Evolutionary conservation across 345 rosid species (phyloP).

Genomic region (Leavenworthia alabamica): DNA sequence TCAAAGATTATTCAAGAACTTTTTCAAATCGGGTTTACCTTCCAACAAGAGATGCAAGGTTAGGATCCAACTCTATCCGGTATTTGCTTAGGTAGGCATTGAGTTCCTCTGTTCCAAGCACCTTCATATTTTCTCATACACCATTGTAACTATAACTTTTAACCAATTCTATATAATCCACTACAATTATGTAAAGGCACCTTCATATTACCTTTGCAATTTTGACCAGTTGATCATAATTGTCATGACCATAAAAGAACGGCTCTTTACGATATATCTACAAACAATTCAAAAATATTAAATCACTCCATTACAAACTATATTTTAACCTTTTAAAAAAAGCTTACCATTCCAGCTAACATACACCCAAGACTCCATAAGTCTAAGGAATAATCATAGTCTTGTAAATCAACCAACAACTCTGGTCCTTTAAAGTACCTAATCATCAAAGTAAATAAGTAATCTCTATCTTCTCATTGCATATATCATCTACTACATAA

Average conservation of each 20-base stretch:
- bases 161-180: no score
- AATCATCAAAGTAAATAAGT: no score
- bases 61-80: conserved; percentile 84
- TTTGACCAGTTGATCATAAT: conserved; percentile 94
- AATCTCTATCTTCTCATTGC: no score
- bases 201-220: conserved; percentile 82
- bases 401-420: conserved; percentile 96
- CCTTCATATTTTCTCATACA: conserved; percentile 34
- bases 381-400: conserved; percentile 94
- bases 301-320: neutral
- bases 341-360: conserved; percentile 95
- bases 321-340: neutral
- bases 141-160: neutral
- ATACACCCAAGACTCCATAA: conserved; percentile 99
- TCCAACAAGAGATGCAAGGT: conserved; percentile 84
- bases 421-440: conserved; percentile 99
- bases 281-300: neutral
- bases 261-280: conserved; percentile 99
- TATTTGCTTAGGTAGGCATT: conserved; percentile 72
- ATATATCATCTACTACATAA: no score
- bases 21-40: conserved; percentile 39
- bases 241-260: conserved; percentile 97
- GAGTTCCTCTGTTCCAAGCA: conserved; percentile 90
- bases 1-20: no score
- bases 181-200: no score